A percentile compares a stretch with the other conserved stretches of the same genome.
phyloP scores from a whole-genome alignment of 2,329 filamentous ascomycete genomes.

The Fusarium liriodendri region DNA sequence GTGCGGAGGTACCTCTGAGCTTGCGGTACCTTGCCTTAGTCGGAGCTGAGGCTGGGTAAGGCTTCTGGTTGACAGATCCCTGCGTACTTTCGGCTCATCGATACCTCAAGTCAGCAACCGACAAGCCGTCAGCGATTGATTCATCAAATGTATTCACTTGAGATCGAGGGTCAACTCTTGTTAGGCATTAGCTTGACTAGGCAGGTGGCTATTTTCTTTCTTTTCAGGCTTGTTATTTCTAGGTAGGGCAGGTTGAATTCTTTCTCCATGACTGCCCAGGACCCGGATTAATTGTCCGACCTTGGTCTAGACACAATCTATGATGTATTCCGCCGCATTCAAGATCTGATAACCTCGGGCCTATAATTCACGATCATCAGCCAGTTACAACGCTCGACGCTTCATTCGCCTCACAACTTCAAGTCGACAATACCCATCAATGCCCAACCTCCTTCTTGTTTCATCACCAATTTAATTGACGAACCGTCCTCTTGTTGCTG shows the following conservation, averaged over 20 bases:
- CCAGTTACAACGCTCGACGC: background rate
- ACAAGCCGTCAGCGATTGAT: constrained; percentile 5
- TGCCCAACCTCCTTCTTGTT: background rate
- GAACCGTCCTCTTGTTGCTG: background rate
- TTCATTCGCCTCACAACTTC: background rate
- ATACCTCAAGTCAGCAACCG: constrained; percentile 14
- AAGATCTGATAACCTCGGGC: constrained; percentile 31
- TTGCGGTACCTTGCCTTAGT: constrained; percentile 37
- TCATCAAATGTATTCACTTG: background rate
- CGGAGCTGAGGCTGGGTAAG: constrained; percentile 8
- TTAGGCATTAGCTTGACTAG: background rate
- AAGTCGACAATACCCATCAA: background rate
- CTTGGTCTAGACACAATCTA: constrained; percentile 14
- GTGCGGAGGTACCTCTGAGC: constrained; percentile 31
- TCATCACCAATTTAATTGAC: background rate
- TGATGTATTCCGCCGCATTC: constrained; percentile 21
- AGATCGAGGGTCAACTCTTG: background rate
- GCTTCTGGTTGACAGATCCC: background rate
- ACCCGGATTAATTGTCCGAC: background rate
- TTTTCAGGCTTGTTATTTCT: background rate
- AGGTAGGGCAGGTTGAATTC: background rate
- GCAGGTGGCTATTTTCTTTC: no score
- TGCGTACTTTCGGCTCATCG: constrained; percentile 18
- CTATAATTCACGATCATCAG: background rate
- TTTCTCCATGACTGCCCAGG: background rate